Conservation (phyloP, 2,329 filamentous ascomycete species). For the Ramichloridium luteum region DNA sequence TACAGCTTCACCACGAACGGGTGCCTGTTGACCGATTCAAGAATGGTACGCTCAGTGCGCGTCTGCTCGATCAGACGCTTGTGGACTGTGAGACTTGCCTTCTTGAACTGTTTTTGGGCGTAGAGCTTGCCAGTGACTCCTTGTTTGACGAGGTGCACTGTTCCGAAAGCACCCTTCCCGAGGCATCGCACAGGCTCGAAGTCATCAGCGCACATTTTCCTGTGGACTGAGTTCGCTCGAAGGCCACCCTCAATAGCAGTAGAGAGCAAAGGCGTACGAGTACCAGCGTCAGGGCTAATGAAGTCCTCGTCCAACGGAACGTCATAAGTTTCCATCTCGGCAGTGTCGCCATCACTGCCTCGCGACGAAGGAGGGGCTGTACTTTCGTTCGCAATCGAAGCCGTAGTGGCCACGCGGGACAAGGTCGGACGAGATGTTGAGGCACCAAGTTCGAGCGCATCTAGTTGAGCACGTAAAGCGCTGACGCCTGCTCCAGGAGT, state of each 20-base stretch:
- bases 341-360: conserved; percentile 53
- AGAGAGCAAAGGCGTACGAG: conserved; percentile 24
- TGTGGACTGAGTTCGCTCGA: conserved; percentile 39
- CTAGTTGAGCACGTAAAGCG: conserved; percentile 68
- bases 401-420: conserved; percentile 23
- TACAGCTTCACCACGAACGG: conserved; percentile 97
- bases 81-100: conserved; percentile 87
- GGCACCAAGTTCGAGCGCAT: conserved; percentile 57
- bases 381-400: conserved; percentile 35
- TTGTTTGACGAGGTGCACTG: conserved; percentile 87
- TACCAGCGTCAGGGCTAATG: conserved; percentile 48
- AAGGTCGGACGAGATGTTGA: conserved; percentile 43
- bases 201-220: conserved; percentile 85
- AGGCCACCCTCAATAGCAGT: conserved; percentile 42
- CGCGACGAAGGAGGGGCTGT: conserved; percentile 41
- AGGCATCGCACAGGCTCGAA: conserved; percentile 86
- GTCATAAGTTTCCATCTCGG: conserved; percentile 73
- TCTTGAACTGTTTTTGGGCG: conserved; percentile 97
- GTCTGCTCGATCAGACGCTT: conserved; percentile 95
- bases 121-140: conserved; percentile 75
- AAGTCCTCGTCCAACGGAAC: conserved; percentile 77
- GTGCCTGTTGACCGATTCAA: conserved; percentile 92
- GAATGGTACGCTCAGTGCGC: conserved; percentile 86
- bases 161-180: conserved; percentile 92
- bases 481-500: conserved; percentile 58